Evolutionary conservation across 495 filamentous ascomycete genomes (phyloP).

Genomic region (Xylaria bambusicola): DNA sequence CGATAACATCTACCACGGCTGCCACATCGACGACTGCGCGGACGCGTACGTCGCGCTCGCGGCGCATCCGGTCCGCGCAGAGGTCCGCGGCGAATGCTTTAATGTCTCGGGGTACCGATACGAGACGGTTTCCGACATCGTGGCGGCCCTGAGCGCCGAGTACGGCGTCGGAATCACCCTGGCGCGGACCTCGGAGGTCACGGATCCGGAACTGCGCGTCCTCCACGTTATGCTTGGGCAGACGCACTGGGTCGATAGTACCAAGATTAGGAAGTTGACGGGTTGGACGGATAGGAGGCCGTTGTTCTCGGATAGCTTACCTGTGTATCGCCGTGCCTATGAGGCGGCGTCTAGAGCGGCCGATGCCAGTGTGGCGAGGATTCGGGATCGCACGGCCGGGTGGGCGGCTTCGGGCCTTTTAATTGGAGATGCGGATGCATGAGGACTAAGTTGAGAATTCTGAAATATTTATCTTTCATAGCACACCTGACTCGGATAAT

Average conservation of each 20-base stretch:
- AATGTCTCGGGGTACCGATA: conserved; percentile 43
- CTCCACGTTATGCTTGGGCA: conserved; percentile 33
- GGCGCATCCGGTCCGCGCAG: conserved; percentile 21
- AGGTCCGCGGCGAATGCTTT: conserved; percentile 38
- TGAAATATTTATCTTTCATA: too few relatives aligned
- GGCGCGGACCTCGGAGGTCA: background rate
- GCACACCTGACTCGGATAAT: too few relatives aligned
- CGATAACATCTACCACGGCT: conserved; percentile 41
- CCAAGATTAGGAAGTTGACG: conserved; percentile 41
- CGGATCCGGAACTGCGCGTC: background rate
- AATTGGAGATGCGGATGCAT: background rate
- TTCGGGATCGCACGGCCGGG: conserved; percentile 18
- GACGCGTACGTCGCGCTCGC: conserved; percentile 47
- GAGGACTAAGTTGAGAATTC: too few relatives aligned
- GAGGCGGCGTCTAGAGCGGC: conserved; percentile 36
- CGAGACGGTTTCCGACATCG: conserved; percentile 41
- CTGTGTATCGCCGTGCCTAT: conserved; percentile 41
- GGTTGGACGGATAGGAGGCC: conserved; percentile 42
- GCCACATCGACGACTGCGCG: conserved; percentile 48
- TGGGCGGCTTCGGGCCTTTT: background rate
- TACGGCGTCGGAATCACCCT: conserved; percentile 32
- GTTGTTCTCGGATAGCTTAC: conserved; percentile 38
- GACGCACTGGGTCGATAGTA: conserved; percentile 44
- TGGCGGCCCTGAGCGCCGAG: conserved; percentile 34
- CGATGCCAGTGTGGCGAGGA: conserved; percentile 24